Evolutionary conservation across 805 yeast species (phyloP).

Genomic region (Cyberlindnera veronae): DNA sequence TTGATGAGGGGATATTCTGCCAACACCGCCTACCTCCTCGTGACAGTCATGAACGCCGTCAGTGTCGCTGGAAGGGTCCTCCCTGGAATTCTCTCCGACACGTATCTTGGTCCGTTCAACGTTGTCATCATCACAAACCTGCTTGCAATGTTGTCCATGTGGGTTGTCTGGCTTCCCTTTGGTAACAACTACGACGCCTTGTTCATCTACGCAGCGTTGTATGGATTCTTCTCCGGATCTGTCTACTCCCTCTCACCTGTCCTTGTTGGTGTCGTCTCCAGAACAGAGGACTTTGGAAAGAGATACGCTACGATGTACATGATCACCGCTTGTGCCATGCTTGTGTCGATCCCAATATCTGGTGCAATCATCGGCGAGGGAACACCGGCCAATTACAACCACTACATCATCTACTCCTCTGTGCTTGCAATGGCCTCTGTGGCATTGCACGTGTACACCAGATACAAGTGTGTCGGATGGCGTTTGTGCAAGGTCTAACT

Average conservation of each 20-base stretch:
- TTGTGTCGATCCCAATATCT: conserved; percentile 48
- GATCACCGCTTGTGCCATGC: conserved; percentile 48
- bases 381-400: conserved; percentile 33
- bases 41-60: conserved; percentile 44
- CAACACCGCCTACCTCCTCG: conserved; percentile 41
- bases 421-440: conserved; percentile 37
- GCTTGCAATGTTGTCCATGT: conserved; percentile 21
- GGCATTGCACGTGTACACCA: conserved; percentile 36
- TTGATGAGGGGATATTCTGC: conserved; percentile 43
- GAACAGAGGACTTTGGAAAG: conserved; percentile 51
- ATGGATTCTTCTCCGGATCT: conserved; percentile 56
- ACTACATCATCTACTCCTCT: conserved; percentile 44
- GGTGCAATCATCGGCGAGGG: conserved; percentile 43
- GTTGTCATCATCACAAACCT: conserved; percentile 38
- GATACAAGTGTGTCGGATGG: conserved; percentile 43
- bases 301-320: conserved; percentile 57
- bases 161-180: conserved; percentile 41
- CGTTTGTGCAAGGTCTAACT: conserved; percentile 32
- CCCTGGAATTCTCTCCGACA: conserved; percentile 45
- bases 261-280: conserved; percentile 56
- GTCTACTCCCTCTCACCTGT: conserved; percentile 56
- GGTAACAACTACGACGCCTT: conserved; percentile 34
- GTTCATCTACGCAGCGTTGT: conserved; percentile 45
- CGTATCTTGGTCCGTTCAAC: conserved; percentile 48
- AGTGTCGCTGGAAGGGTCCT: conserved; percentile 45